These are phyloP conservation scores for Dacryopinax spathularia DNA, from an alignment of 768 basidiomycete species.

Conservation along the genomic window DNA sequence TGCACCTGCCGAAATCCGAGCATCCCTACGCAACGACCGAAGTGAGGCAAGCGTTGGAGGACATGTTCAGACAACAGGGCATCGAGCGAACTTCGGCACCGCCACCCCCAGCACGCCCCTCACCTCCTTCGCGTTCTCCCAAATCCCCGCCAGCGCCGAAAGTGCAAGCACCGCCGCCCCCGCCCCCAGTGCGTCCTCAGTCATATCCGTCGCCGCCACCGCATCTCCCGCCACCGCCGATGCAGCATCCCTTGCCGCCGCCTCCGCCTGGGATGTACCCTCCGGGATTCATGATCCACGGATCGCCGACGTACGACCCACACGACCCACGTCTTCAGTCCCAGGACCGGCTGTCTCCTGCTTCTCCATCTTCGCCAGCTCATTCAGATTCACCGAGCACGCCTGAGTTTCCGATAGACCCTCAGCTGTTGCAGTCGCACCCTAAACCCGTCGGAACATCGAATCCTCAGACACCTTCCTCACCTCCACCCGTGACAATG, in stretches of 20 bases:
- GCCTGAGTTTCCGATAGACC: neutral
- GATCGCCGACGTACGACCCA: neutral
- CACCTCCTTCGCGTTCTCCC: neutral
- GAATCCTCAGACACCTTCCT: neutral
- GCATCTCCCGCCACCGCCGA: conserved; percentile 1
- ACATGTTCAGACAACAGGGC: neutral
- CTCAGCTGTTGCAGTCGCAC: neutral
- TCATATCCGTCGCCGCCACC: neutral
- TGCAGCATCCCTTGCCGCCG: neutral
- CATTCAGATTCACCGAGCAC: conserved; percentile 1
- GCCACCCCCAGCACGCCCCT: neutral
- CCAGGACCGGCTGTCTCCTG: neutral
- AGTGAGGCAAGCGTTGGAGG: neutral
- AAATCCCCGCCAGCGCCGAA: neutral
- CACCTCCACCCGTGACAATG: neutral
- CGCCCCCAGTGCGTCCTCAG: neutral
- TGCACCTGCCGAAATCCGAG: conserved; percentile 1
- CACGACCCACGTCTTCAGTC: neutral
- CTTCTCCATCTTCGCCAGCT: neutral
- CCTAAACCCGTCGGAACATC: neutral
- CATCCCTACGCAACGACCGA: neutral
- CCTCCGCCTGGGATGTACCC: neutral
- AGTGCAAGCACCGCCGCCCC: too few species aligned
- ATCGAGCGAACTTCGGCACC: conserved; percentile 1
- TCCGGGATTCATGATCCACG: neutral